Evolutionary conservation across 345 rosid genomes (phyloP).

Genomic region (Gossypium longicalyx): DNA sequence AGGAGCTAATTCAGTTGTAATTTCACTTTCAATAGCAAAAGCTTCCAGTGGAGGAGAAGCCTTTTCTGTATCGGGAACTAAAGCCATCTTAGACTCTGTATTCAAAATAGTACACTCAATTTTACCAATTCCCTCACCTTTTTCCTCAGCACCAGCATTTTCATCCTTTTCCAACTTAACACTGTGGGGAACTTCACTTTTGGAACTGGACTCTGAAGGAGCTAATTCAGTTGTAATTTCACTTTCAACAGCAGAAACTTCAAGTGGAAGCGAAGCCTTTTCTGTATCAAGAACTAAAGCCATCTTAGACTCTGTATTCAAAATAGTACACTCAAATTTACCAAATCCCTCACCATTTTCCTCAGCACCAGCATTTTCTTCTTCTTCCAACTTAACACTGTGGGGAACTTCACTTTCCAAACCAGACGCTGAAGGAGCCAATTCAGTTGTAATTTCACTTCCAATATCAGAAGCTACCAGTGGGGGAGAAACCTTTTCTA

Average conservation of each 20-base stretch:
- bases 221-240: background rate
- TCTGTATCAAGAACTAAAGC: background rate
- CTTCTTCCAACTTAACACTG: background rate
- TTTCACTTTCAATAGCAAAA: conserved; percentile 16
- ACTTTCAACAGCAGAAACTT: background rate
- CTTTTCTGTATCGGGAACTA: conserved; percentile 18
- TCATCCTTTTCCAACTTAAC: background rate
- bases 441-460: conserved; percentile 16
- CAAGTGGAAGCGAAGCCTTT: background rate
- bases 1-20: conserved; percentile 16
- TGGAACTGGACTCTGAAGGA: background rate
- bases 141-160: conserved; percentile 3
- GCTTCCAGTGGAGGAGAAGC: conserved; percentile 8
- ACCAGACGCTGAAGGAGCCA: conserved; percentile 21
- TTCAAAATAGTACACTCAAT: background rate
- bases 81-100: background rate
- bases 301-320: background rate
- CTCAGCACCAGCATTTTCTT: conserved; percentile 13
- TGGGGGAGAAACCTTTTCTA: conserved; percentile 11
- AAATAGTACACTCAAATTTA: background rate
- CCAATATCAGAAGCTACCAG: conserved; percentile 1
- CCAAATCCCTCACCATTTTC: conserved; percentile 14
- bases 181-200: background rate
- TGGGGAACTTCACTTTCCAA: background rate
- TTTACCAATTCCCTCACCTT: conserved; percentile 15